These are phyloP conservation scores for Andrographis paniculata DNA, from an alignment of 305 asterid genomes.

Conservation along the genomic window DNA sequence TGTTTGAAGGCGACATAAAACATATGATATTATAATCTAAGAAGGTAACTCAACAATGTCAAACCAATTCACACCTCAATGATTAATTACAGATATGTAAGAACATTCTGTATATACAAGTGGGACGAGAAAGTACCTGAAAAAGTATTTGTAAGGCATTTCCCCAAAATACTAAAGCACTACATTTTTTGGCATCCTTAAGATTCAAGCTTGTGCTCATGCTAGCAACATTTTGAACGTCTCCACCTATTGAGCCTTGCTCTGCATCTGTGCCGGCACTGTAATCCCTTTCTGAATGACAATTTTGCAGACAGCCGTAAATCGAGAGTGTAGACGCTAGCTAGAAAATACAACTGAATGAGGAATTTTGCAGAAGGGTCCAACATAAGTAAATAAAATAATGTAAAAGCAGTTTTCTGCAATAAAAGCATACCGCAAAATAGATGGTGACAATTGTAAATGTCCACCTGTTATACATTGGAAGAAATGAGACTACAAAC, in stretches of 20 bases:
- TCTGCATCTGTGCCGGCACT: slow-evolving; percentile 36
- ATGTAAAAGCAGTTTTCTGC: neutral
- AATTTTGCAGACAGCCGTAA: slow-evolving; percentile 35
- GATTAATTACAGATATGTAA: too few species aligned
- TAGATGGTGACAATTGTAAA: slow-evolving; percentile 69
- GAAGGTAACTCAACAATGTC: too few species aligned
- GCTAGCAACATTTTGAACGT: slow-evolving; percentile 21
- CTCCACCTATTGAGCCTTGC: slow-evolving; percentile 31
- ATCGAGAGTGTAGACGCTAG: slow-evolving; percentile 52
- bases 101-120: too few species aligned
- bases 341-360: slow-evolving; percentile 33
- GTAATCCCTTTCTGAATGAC: slow-evolving; percentile 22
- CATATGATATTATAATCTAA: too few species aligned
- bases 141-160: slow-evolving; percentile 57
- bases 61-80: too few species aligned
- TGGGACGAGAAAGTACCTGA: slow-evolving; percentile 33
- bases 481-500: slow-evolving; percentile 19
- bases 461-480: slow-evolving; percentile 69
- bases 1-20: too few species aligned
- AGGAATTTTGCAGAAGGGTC: too few species aligned
- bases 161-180: slow-evolving; percentile 44
- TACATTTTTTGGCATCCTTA: slow-evolving; percentile 20
- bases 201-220: slow-evolving; percentile 20
- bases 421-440: slow-evolving; percentile 60
- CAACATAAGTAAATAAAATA: neutral